phyloP scores from a whole-genome alignment of 2,329 filamentous ascomycete species.

The Sporothrix schenckii region DNA sequence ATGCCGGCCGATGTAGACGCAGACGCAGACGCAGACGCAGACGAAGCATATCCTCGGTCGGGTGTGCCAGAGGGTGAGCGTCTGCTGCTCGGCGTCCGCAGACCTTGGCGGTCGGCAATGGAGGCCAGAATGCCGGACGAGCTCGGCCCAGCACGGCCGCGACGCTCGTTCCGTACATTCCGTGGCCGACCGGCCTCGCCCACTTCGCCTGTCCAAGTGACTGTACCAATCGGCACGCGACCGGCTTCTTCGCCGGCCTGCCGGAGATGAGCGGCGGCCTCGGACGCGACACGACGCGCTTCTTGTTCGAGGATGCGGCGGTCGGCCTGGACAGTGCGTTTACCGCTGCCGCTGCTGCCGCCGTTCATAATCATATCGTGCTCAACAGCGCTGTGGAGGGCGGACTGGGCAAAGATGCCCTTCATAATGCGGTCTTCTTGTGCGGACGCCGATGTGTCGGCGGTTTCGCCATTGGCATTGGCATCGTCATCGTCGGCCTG shows the following conservation, averaged over 20 bases:
- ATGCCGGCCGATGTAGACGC: conserved; percentile 37
- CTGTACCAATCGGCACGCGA: conserved; percentile 75
- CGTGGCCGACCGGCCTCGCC: conserved; percentile 73
- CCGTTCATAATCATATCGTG: conserved; percentile 90
- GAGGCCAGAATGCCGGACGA: conserved; percentile 60
- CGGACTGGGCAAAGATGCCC: conserved; percentile 82
- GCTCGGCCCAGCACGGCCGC: conserved; percentile 52
- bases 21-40: not conserved
- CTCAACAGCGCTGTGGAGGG: conserved; percentile 87
- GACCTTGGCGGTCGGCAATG: conserved; percentile 60
- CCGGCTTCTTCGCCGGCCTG: conserved; percentile 73
- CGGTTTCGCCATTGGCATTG: conserved; percentile 46
- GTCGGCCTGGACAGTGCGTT: conserved; percentile 71
- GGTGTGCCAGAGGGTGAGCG: conserved; percentile 53
- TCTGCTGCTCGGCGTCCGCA: conserved; percentile 41
- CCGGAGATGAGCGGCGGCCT: conserved; percentile 75
- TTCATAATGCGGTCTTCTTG: conserved; percentile 81
- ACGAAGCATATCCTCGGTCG: conserved; percentile 36
- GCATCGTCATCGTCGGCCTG: conserved; percentile 45
- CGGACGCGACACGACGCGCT: conserved; percentile 75
- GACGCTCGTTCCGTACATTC: conserved; percentile 50
- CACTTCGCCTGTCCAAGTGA: conserved; percentile 90
- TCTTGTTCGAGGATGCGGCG: conserved; percentile 78
- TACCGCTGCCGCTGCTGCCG: conserved; percentile 57
- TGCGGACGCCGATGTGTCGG: conserved; percentile 43